A percentile compares a stretch with the other conserved stretches of the same genome.
phyloP scores from a whole-genome alignment of 1,139 yeast species.

The Taphrina confusa region DNA sequence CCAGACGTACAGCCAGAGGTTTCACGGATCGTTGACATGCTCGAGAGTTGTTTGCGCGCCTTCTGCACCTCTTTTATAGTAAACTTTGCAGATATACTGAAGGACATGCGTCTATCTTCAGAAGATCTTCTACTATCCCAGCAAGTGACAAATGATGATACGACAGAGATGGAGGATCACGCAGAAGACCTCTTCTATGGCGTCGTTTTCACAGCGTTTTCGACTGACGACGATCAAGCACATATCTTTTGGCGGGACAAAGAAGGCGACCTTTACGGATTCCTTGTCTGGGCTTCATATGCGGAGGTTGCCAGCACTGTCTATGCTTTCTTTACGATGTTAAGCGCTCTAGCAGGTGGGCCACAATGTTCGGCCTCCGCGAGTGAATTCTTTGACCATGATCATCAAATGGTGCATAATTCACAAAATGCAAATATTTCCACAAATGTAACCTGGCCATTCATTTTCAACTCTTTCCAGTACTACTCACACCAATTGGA shows the following conservation, averaged over 20 bases:
- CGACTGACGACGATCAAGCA: constrained; percentile 61
- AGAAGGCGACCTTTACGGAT: constrained; percentile 66
- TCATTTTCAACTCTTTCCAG: constrained; percentile 22
- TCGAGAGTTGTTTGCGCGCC: constrained; percentile 55
- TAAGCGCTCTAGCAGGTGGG: constrained; percentile 73
- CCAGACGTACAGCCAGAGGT: constrained; percentile 40
- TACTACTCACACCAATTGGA: constrained; percentile 16
- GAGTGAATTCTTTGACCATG: constrained; percentile 3
- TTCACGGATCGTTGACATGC: constrained; percentile 39
- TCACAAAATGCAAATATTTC: background rate
- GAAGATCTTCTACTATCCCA: constrained; percentile 68
- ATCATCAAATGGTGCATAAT: background rate
- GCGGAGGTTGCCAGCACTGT: constrained; percentile 82
- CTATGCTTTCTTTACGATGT: constrained; percentile 75
- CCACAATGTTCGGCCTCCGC: constrained; percentile 55
- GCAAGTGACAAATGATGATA: constrained; percentile 39
- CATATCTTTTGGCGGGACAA: constrained; percentile 71
- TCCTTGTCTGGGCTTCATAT: constrained; percentile 82
- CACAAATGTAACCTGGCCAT: constrained; percentile 13
- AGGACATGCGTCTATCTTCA: constrained; percentile 78
- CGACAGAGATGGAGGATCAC: constrained; percentile 53
- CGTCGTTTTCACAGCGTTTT: constrained; percentile 70
- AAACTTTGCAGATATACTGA: constrained; percentile 64
- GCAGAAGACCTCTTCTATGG: constrained; percentile 86
- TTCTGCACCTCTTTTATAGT: constrained; percentile 61